Base-by-base conservation (phyloP, 768 basidiomycete species). In the Rhodotorula kratochvilovae region DNA sequence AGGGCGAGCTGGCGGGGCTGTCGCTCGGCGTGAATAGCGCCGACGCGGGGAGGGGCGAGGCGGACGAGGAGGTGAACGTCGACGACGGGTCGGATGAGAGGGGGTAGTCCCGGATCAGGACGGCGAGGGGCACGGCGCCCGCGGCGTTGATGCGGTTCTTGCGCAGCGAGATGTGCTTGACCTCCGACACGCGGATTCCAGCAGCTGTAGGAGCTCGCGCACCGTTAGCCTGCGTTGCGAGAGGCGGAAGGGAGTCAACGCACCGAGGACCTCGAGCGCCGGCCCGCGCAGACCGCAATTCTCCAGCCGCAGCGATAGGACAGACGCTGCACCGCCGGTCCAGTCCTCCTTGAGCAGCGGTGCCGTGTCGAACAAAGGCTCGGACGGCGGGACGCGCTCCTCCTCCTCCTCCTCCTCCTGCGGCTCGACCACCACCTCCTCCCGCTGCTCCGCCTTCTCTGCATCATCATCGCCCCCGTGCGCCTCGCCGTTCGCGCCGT, bases 51-150 rank as follows among this genome's bases (percentile, higher is more conserved):
- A 21, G 16, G 13, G 35, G 5, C 35, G 23, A 54, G 29, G 8
- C 5, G 51, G 36, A 43, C 2, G 62, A 13, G 42, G 48, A 27
- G 46, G 11, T 5, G 50, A 27, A 19, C 43, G 63, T 12, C 16
- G 60, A 36, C 21, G 62, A 55, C 27, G 59, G 25, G 33, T 73
- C 72, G 33, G 65, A 45, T 15, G 72, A 35, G 64, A 75, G 50
- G 2, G 73, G 70, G 78, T 97, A 98, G 80, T 99, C 95, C 62
- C 90, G 87, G 72, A 97, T 93, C 91, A 99, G 94, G 62, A 96
- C 85, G 0, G 95, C 93, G 21, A 98, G 84, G 0, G 92, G 90
- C 11, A 98, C 92, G 15, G 90, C 92, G 45, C 93, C 92, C 0
- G 89, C 85, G 0, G 88, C 85, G 45, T 84, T 87, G 77, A 98